phyloP scores from a whole-genome alignment of 108 stramenopile genomes.

The Stephanodiscus minutulus region DNA sequence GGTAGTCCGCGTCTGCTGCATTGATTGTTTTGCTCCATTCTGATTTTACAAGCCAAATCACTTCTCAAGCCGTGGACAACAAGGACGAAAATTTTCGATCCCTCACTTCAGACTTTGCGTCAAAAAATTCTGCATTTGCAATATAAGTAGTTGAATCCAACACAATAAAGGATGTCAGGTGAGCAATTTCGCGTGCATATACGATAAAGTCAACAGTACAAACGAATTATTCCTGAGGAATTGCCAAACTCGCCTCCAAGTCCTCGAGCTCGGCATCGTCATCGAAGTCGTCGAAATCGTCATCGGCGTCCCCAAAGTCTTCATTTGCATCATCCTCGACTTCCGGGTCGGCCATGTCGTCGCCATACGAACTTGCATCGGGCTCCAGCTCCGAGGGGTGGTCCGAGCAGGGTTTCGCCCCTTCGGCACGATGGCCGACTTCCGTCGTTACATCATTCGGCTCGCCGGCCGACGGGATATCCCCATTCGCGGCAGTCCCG shows the following conservation, averaged over 20 bases:
- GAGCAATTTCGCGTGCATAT: too few relatives aligned
- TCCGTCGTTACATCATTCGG: neutral
- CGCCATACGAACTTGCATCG: too few relatives aligned
- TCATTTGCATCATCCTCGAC: conserved; percentile 50
- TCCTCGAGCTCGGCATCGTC: conserved; percentile 74
- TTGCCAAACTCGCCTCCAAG: conserved; percentile 50
- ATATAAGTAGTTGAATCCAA: neutral
- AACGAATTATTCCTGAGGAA: neutral
- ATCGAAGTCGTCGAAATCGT: conserved; percentile 48
- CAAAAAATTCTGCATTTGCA: conserved; percentile 3
- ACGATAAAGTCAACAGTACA: neutral
- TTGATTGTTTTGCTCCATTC: too few relatives aligned
- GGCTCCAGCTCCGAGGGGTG: too few relatives aligned
- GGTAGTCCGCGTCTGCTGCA: too few relatives aligned
- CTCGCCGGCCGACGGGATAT: neutral
- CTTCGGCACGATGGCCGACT: neutral
- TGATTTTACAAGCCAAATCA: too few relatives aligned
- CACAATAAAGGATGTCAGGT: neutral
- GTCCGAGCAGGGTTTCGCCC: too few relatives aligned
- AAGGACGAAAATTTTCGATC: too few relatives aligned
- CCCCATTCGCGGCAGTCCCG: too few relatives aligned
- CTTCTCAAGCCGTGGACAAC: too few relatives aligned
- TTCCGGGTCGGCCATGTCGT: conserved; percentile 55
- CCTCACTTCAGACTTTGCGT: neutral
- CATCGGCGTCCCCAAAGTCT: conserved; percentile 54